Evolutionary conservation across 208 protist genomes (phyloP), one percentile per base, ranked within the genome.

Genomic region (Herpetomonas samuelpessoai): DNA sequence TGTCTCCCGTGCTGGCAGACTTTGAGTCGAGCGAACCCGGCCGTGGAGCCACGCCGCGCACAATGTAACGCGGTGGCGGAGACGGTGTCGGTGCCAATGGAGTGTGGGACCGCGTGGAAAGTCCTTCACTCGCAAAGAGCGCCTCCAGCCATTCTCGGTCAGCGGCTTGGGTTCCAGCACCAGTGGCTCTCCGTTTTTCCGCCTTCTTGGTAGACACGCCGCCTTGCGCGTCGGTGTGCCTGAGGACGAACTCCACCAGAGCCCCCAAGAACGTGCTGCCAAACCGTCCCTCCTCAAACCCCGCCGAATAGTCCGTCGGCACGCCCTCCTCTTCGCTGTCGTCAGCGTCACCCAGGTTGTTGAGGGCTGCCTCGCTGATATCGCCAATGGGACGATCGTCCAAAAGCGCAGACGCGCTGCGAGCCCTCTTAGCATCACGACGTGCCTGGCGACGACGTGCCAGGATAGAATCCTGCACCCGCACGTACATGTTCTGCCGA

Each of bases 401-500:
- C 46, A 51, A n/a, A 6, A 51, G 19, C 46, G 18, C 46, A 4
- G 46, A 51, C 10, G 46, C 21, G 10, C 46, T 51, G 7, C 18
- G 46, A 9, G 7, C 12, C 21, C 24, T 38, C 3, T 45, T 38
- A 24, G 30, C 57, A 6, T 10, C 25, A 22, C 24, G 14, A 6
- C 39, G 31, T 21, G 51, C 41, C 24, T 21, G 9, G 14, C 38
- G 38, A 7, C n/a, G 14, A 10, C 18, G 10, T 22, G 9, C 26
- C 14, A 35, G 10, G 7, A 56, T n/a, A 16, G 51, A 16, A 12
- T 6, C 46, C 14, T 55, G 10, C 39, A 62, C 3, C 45, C 56
- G 53, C 21, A 28, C 6, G 18, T 58, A 47, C 81, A 88, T 88
- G 61, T 78, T 68, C 21, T 31, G 60, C 52, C 68, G 70, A 47